Evolutionary conservation across 2,329 filamentous ascomycete genomes (phyloP).

Genomic region (Gyromitra esculenta): DNA sequence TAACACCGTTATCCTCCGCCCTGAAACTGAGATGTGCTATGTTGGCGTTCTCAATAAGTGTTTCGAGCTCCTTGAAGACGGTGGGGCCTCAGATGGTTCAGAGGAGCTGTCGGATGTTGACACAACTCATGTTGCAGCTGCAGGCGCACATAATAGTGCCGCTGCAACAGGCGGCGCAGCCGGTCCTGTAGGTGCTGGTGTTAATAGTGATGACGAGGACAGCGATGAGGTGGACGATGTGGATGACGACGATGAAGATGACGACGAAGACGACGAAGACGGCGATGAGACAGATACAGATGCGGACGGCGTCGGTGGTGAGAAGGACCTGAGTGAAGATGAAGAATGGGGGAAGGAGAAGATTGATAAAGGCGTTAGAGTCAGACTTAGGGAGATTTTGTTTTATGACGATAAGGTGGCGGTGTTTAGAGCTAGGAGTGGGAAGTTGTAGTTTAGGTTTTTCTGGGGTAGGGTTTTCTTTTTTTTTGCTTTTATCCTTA

Average conservation of each 20-base stretch:
- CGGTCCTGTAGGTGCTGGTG: slow-evolving; percentile 56
- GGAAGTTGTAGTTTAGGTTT: slow-evolving; percentile 41
- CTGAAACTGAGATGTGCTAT: slow-evolving; percentile 80
- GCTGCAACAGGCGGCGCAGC: slow-evolving; percentile 9
- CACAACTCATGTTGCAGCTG: neutral
- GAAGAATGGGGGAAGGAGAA: slow-evolving; percentile 60
- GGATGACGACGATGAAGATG: slow-evolving; percentile 63
- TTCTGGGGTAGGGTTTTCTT: neutral
- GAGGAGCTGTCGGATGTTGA: slow-evolving; percentile 59
- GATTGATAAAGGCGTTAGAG: slow-evolving; percentile 59
- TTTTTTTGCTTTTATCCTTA: neutral
- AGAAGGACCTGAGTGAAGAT: slow-evolving; percentile 58
- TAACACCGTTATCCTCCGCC: slow-evolving; percentile 78
- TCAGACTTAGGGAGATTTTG: slow-evolving; percentile 78
- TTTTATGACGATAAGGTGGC: slow-evolving; percentile 86
- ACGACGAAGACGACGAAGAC: slow-evolving; percentile 64
- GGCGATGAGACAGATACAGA: slow-evolving; percentile 64
- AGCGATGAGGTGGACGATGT: slow-evolving; percentile 57
- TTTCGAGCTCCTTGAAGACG: slow-evolving; percentile 79
- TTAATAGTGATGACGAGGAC: slow-evolving; percentile 59
- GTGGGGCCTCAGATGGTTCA: slow-evolving; percentile 59
- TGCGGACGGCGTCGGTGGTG: slow-evolving; percentile 60
- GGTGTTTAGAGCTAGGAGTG: slow-evolving; percentile 80
- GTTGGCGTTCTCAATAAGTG: slow-evolving; percentile 80
- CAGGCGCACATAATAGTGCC: slow-evolving; percentile 45